Evolutionary conservation across 805 yeast species (phyloP).

Genomic region (Myxozyma sirexii): DNA sequence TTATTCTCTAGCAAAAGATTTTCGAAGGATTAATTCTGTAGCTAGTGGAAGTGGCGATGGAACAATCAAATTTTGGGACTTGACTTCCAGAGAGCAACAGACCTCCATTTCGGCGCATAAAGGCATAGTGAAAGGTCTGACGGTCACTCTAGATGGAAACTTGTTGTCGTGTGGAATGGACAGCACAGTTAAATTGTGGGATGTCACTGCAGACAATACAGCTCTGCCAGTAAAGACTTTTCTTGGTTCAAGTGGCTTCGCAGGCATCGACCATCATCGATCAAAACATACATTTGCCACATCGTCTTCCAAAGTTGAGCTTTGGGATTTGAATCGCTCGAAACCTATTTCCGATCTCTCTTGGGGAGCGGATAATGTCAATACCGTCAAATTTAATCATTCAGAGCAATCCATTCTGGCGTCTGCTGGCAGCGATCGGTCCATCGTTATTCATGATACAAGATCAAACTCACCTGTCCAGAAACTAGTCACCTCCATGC

Average conservation of each 20-base stretch:
- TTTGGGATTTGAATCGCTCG: conserved; percentile 89
- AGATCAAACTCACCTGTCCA: conserved; percentile 92
- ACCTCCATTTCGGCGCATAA: conserved; percentile 85
- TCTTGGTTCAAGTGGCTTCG: conserved; percentile 81
- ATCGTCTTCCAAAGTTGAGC: conserved; percentile 83
- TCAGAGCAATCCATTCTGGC: conserved; percentile 90
- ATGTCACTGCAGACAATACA: conserved; percentile 50
- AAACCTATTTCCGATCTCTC: conserved; percentile 75
- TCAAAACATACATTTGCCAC: conserved; percentile 77
- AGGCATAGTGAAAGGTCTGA: conserved; percentile 83
- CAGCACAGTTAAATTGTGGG: conserved; percentile 87
- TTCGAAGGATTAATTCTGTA: conserved; percentile 64
- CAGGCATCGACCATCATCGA: conserved; percentile 83
- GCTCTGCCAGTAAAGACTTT: conserved; percentile 70
- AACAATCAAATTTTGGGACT: conserved; percentile 88
- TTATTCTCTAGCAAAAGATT: conserved; percentile 81
- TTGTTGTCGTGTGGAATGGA: conserved; percentile 89
- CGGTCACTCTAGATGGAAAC: conserved; percentile 66
- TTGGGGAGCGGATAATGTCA: conserved; percentile 96
- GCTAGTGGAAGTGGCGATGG: conserved; percentile 98
- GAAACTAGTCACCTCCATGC: conserved; percentile 77
- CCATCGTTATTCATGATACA: conserved; percentile 85
- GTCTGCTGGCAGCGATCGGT: conserved; percentile 86
- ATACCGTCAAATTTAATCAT: conserved; percentile 79
- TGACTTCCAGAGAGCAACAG: conserved; percentile 73